Evolutionary conservation across 495 filamentous ascomycete genomes (phyloP), one percentile per base, ranked within the genome.

Genomic region (Lophium mytilinum): DNA sequence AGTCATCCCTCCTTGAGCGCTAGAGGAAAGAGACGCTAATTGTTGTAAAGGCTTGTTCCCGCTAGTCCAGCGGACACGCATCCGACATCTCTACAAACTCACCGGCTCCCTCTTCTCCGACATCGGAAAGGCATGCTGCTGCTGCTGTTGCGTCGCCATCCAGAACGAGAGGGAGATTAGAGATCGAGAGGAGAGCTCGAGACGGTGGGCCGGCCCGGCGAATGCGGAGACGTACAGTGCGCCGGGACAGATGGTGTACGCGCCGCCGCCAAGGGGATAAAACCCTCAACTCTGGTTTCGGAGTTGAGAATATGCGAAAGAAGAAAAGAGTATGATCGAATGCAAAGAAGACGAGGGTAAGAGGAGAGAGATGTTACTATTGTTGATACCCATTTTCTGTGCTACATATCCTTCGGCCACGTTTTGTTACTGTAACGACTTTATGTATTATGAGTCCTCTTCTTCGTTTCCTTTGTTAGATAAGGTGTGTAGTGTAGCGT

Each of bases 141-240:
- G 67, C 43, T 67, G 62, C 48, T 67, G 67, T 40, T 69, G 67
- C 49, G 55, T 62, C 17, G 47, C 59, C 1, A 53, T 69, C 18
- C 67, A 69, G 50, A 67, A 61, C 50, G 67, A 69, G 52, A 30
- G 57, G 48, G 67, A 69, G 52, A 52, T 69, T 4, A 53, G 49
- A 35, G 60, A 56, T 12, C 40, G 67, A 36, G 67, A 69, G 52
- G 65, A 63, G 65, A 61, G 52, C 14, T 37, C 45, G 42, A 62
- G 64, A 40, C 37, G 56, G 41, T 67, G 58, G 61, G 64, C 61
- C n/a, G 66, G 64, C 24, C 66, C 66, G 11, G 45, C 53, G 14
- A 51, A 61, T 39, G 52, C 50, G 11, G 53, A 58, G 47, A 56
- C 58, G 41, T 67, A 67, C 49, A 61, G 34, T 3, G 54, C 47